A percentile compares a stretch with the other conserved stretches of the same genome.
Evolutionary conservation across 257 asterid genomes (phyloP).

Genomic region (Solanum appendiculatum): DNA sequence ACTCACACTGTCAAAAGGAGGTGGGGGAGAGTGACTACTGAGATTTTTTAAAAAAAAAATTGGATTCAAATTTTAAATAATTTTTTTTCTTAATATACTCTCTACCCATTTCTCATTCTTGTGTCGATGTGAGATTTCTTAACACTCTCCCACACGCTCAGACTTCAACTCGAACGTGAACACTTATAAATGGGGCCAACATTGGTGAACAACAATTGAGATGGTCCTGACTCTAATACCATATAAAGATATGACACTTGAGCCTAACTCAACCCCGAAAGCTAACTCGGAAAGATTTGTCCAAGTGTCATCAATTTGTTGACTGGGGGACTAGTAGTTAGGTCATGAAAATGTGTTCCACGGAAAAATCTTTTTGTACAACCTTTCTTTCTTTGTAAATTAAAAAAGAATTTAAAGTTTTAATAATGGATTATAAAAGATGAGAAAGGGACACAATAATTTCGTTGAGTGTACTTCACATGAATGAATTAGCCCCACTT

Average conservation of each 20-base stretch:
- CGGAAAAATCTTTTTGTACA: not conserved
- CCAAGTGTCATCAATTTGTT: not conserved
- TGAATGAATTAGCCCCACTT: not conserved
- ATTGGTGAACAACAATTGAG: too few relatives aligned
- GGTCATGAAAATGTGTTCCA: not conserved
- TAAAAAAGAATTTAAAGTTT: not conserved
- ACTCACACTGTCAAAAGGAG: not conserved
- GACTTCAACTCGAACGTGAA: too few relatives aligned
- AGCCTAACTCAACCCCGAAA: too few relatives aligned
- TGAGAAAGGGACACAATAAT: not conserved
- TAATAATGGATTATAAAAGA: too few relatives aligned
- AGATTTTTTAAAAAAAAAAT: not conserved
- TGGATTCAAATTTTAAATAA: not conserved
- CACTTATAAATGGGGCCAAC: too few relatives aligned
- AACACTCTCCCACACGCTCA: too few relatives aligned
- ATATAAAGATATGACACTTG: too few relatives aligned
- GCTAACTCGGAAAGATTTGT: too few relatives aligned
- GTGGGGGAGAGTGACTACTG: not conserved
- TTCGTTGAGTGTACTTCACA: not conserved
- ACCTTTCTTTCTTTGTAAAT: not conserved
- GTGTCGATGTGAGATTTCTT: too few relatives aligned
- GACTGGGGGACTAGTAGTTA: not conserved
- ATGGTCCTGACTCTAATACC: rapidly evolving
- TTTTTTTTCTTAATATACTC: not conserved
- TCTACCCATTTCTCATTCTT: not conserved